Percentiles rank a stretch among this genome's conserved stretches.
Conservation (phyloP, 106 monocot species). For the Gastrodia elata region DNA sequence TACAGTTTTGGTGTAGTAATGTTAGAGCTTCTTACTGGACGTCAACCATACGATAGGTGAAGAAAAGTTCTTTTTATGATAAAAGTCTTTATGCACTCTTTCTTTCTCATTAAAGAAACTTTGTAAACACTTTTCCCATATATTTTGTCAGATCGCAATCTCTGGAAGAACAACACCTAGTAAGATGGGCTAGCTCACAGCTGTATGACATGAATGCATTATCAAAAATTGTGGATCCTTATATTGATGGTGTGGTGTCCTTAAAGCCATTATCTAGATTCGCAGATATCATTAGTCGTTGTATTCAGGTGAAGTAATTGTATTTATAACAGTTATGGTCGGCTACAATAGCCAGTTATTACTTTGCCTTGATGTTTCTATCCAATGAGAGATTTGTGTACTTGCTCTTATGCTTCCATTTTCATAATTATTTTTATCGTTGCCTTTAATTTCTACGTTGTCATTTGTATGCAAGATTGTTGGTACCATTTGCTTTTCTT, state of each 20-base stretch:
- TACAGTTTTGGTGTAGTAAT: slow-evolving; percentile 66
- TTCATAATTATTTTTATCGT: background rate
- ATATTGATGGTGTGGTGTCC: slow-evolving; percentile 45
- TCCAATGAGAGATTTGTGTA: background rate
- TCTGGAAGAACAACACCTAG: slow-evolving; percentile 57
- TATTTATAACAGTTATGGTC: background rate
- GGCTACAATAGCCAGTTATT: background rate
- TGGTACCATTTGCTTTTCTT: background rate
- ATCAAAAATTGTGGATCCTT: slow-evolving; percentile 71
- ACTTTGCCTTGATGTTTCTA: background rate
- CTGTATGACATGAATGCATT: slow-evolving; percentile 77
- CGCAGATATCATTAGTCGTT: slow-evolving; percentile 85
- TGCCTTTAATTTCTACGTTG: background rate
- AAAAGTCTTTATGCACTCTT: background rate
- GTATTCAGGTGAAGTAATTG: slow-evolving; percentile 58
- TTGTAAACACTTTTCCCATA: background rate
- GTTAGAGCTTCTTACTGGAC: slow-evolving; percentile 55
- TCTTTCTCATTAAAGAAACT: background rate
- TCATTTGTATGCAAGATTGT: background rate
- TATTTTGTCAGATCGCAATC: slow-evolving; percentile 47
- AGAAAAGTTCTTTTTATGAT: background rate
- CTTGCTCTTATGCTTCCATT: background rate
- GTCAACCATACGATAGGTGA: slow-evolving; percentile 47
- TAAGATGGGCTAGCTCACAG: slow-evolving; percentile 69
- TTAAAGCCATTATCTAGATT: slow-evolving; percentile 70